Base-by-base conservation (phyloP, 257 asterid genomes). In the Henckelia pumila region DNA sequence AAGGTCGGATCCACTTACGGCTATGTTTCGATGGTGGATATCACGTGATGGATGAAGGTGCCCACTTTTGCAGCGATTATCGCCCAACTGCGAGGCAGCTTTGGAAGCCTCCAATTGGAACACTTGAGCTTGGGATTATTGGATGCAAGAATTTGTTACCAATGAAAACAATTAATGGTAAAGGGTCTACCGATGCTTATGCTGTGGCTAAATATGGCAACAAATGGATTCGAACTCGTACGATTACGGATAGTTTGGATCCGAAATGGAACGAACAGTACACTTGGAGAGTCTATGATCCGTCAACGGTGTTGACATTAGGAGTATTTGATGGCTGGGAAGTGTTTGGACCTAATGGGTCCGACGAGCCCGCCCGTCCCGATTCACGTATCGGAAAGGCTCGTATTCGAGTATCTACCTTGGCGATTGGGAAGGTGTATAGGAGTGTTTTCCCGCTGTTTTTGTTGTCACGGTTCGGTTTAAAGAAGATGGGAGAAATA, bases 211-310 rank as follows among this genome's bases (percentile, higher is more conserved):
- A 92, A 58, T 92, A 89, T 30, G 98, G 97, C 16, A 79, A 53
- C 79, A 92, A 92, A 70, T 92, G 98, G 98, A 85, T 89, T 0
- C 82, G 97, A 0, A 92, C 97, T 1, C 92, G 98, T 6, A 84
- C 96, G 0, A 78, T 92, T 44, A 85, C 95, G 0, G 89, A 92
- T 56, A 75, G 78, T 56, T 62, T 89, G 72, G 85, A 85, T 44
- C 98, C 95, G 2, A 87, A 81, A 63, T 92, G 98, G 98, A 92
- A 89, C 58, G 95, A 92, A 81, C 96, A 91, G 68, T 92, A 89
- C 76, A 87, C 98, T 13, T 92, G 95, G 95, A 80, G 86, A 67
- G 96, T 87, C 3, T 89, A 87, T 19, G 98, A 92, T 75, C 95
- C 95, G 0, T 89, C 98, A 2, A 92, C 98, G 0, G 96, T 89